Evolutionary conservation across 164 flowering plant genomes (phyloP).

Genomic region (Aristolochia contorta): DNA sequence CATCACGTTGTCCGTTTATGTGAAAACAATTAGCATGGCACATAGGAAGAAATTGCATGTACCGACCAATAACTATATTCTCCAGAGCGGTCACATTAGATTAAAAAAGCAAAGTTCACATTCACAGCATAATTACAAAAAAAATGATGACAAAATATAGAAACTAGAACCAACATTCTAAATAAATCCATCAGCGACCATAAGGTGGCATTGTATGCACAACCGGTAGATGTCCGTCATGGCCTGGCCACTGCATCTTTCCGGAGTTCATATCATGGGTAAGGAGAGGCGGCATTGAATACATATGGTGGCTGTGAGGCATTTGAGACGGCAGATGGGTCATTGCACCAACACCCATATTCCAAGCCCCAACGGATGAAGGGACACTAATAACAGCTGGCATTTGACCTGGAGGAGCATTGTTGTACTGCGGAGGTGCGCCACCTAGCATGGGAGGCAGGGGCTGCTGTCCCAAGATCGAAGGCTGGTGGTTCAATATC

Average conservation of each 20-base stretch:
- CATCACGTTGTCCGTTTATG: too few relatives aligned
- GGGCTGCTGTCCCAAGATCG: slow-evolving; percentile 61
- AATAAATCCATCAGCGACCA: slow-evolving; percentile 11
- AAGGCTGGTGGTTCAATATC: slow-evolving; percentile 44
- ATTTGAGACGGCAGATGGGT: slow-evolving; percentile 37
- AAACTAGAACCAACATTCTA: not conserved
- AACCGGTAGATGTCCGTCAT: slow-evolving; percentile 17
- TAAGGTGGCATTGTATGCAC: slow-evolving; percentile 25
- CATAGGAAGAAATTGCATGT: too few relatives aligned
- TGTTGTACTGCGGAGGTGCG: slow-evolving; percentile 27
- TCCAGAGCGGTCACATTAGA: too few relatives aligned
- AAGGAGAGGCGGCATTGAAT: slow-evolving; percentile 25
- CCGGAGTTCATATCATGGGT: slow-evolving; percentile 29
- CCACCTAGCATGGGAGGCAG: slow-evolving; percentile 31
- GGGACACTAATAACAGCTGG: slow-evolving; percentile 22
- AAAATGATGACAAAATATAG: not conserved
- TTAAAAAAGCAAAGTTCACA: not conserved
- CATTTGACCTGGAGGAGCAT: slow-evolving; percentile 14
- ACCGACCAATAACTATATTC: too few relatives aligned
- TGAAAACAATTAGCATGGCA: too few relatives aligned
- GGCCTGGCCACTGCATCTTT: slow-evolving; percentile 22
- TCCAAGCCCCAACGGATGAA: slow-evolving; percentile 40
- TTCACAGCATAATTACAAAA: not conserved
- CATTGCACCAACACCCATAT: slow-evolving; percentile 14
- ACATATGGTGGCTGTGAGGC: slow-evolving; percentile 33